phyloP scores from a whole-genome alignment of 2,329 filamentous ascomycete species.

The Colletotrichum sp. region DNA sequence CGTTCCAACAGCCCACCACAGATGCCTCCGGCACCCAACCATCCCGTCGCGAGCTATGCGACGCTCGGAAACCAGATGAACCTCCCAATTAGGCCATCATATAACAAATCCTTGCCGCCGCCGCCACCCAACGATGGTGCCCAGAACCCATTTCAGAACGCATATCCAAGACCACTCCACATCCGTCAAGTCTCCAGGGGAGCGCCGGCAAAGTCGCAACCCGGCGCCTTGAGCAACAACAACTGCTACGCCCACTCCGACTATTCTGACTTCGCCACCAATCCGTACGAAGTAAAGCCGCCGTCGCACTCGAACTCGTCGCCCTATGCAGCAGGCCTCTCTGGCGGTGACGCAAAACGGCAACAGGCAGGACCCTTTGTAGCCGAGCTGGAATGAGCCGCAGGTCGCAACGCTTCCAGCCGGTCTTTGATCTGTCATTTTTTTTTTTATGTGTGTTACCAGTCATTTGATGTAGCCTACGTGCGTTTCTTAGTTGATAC shows the following conservation, averaged over 20 bases:
- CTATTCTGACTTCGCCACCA: neutral
- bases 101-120: neutral
- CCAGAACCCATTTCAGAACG: neutral
- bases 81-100: slow-evolving; percentile 10
- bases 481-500: neutral
- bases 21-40: neutral
- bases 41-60: neutral
- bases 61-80: neutral
- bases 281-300: neutral
- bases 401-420: neutral
- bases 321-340: neutral
- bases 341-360: neutral
- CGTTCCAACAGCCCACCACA: neutral
- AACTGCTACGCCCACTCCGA: neutral
- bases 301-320: neutral
- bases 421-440: neutral
- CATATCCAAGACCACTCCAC: slow-evolving; percentile 7
- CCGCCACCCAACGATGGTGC: neutral
- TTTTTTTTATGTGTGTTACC: neutral
- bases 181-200: neutral
- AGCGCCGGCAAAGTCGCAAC: neutral
- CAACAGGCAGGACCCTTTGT: slow-evolving; percentile 1
- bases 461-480: neutral
- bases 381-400: slow-evolving; percentile 14
- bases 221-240: neutral